Percentiles rank a stretch among this genome's conserved stretches.
phyloP scores from a whole-genome alignment of 345 rosid species.

The Sapria himalayana region DNA sequence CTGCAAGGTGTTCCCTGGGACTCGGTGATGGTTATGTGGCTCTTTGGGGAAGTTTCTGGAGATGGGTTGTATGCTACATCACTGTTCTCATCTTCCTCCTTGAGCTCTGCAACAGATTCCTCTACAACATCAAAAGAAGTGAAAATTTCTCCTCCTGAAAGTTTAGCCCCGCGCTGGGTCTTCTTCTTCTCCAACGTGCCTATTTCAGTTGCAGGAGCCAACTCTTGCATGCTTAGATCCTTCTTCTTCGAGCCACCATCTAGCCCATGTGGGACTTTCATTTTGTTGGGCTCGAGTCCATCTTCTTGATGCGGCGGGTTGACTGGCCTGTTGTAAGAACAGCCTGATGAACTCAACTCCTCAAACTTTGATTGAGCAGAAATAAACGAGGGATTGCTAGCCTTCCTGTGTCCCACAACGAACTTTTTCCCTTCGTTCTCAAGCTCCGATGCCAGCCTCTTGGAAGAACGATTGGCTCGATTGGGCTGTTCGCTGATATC shows the following conservation, averaged over 20 bases:
- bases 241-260: conserved; percentile 10
- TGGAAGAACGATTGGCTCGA: conserved; percentile 18
- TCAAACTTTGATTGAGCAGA: conserved; percentile 60
- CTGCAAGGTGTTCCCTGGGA: conserved; percentile 80
- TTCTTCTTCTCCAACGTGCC: conserved; percentile 20
- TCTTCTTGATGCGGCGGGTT: conserved; percentile 21
- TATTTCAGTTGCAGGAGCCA: conserved; percentile 47
- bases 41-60: conserved; percentile 39
- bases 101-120: conserved; percentile 12
- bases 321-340: conserved; percentile 18
- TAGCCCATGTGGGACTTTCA: conserved; percentile 13
- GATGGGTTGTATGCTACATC: conserved; percentile 24
- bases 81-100: conserved; percentile 16
- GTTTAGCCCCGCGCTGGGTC: conserved; percentile 21
- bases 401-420: conserved; percentile 26
- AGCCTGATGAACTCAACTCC: conserved; percentile 32
- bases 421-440: conserved; percentile 25
- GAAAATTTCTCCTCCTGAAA: conserved; percentile 19
- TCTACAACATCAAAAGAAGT: conserved; percentile 12
- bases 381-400: conserved; percentile 45
- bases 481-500: conserved; percentile 27
- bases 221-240: conserved; percentile 19
- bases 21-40: conserved; percentile 41
- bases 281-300: conserved; percentile 18
- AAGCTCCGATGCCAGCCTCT: conserved; percentile 32